Conservation (phyloP, 208 protist species). For the Crithidia bombi region DNA sequence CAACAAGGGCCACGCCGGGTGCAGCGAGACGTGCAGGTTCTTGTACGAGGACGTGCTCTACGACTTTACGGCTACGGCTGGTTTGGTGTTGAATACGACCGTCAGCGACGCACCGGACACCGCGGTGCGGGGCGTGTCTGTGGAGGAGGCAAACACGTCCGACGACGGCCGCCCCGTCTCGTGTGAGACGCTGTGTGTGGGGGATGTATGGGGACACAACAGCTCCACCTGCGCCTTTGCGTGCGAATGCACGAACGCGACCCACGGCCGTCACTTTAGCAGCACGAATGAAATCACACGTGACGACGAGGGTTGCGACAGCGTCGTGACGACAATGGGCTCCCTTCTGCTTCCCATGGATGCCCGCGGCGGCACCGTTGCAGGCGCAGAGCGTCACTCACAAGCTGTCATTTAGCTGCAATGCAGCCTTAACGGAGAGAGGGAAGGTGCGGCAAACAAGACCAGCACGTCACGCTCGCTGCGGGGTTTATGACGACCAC, state of each 20-base stretch:
- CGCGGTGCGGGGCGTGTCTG: neutral
- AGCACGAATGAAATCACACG: neutral
- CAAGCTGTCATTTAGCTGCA: slow-evolving; percentile 6
- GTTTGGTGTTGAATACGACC: slow-evolving; percentile 5
- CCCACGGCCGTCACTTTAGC: slow-evolving; percentile 5
- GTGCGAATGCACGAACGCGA: slow-evolving; percentile 14
- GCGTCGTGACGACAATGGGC: slow-evolving; percentile 1
- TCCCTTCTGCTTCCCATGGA: neutral
- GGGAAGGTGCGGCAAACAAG: neutral
- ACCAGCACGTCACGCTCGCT: neutral
- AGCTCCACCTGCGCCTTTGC: slow-evolving; percentile 21
- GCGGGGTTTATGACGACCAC: neutral
- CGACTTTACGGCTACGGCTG: slow-evolving; percentile 4
- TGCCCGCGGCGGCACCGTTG: neutral
- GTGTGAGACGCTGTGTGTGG: slow-evolving; percentile 15
- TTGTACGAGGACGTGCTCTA: slow-evolving; percentile 2
- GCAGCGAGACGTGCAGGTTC: neutral
- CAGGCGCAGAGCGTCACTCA: neutral
- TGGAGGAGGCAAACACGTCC: slow-evolving; percentile 15
- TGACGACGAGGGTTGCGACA: neutral
- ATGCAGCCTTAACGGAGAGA: neutral
- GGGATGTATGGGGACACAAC: slow-evolving; percentile 8
- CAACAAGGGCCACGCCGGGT: neutral
- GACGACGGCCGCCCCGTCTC: slow-evolving; percentile 4
- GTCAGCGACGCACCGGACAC: neutral